Evolutionary conservation across 225 moss, liverwort and hornwort species (phyloP), one percentile per base, ranked within the genome.

Genomic region (Lunularia cruciata): DNA sequence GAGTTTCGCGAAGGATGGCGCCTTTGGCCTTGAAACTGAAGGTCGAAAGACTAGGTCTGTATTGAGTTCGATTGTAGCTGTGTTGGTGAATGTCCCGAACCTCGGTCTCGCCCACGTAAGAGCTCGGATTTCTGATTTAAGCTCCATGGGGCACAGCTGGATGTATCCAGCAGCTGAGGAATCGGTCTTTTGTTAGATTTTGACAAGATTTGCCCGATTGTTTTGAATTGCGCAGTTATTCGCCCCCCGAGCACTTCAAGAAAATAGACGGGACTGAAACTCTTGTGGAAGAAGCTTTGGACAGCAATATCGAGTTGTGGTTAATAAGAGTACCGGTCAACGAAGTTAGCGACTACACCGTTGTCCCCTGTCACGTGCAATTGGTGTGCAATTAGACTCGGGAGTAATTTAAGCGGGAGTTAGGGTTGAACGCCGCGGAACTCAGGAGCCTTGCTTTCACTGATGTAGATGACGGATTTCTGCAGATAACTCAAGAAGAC

Each of bases 241-340:
- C 60, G 0, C 81, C 81, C 27, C 81, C 81, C 6, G 66, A 60
- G 36, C 73, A 77, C 35, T 81, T 81, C 54, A n/a, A 62, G 69
- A 38, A 49, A 37, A 49, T 77, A 25, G 65, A 67, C 6, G 73
- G 72, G 26, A 37, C 77, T 76, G 73, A 60, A 26, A 35, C 81
- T 1, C 60, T 81, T 4, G 61, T 81, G 1, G 11, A 68, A 32
- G 73, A 77, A 31, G 77, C 63, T 5, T 12, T 47, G 18, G 66
- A 74, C 73, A 65, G 70, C 34, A 77, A 77, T 23, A 81, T 70
- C 10, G 81, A 81, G 77, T 55, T 81, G 26, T 81, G 81, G 81
- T 77, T 81, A 8, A 73, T 81, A 58, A 73, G 81, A n/a, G 30
- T 81, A 70, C 73, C 77, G 19, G 47, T 77, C 45, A 81, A 73